Percentiles rank a stretch among this genome's conserved stretches.
Conservation (phyloP, 345 rosid genomes). For the Anacardium occidentale region DNA sequence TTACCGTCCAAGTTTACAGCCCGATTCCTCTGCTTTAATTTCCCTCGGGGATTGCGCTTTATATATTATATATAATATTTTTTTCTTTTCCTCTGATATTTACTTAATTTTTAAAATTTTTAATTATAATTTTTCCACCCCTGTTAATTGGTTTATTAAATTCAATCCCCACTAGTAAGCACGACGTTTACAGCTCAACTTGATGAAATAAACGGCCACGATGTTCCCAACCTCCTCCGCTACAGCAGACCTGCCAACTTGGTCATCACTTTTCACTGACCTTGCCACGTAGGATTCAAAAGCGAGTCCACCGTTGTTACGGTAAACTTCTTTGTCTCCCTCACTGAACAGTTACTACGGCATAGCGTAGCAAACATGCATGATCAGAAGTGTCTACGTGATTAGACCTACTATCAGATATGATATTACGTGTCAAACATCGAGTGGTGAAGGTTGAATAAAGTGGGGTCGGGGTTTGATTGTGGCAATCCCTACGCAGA, state of each 20-base stretch:
- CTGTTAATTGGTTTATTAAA: constrained; percentile 12
- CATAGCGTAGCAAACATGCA: neutral
- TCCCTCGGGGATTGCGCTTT: constrained; percentile 30
- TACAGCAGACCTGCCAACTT: constrained; percentile 24
- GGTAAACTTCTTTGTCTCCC: neutral
- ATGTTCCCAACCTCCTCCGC: constrained; percentile 27
- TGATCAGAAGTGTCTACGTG: neutral
- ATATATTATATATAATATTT: neutral
- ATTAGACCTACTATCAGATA: neutral
- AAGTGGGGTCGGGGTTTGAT: constrained; percentile 16
- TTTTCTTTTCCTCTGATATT: constrained; percentile 13
- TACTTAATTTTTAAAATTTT: neutral
- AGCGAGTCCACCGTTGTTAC: constrained; percentile 23
- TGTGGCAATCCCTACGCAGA: constrained; percentile 21
- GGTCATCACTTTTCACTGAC: constrained; percentile 19
- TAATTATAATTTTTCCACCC: neutral
- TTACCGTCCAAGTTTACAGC: constrained; percentile 40
- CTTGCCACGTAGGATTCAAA: constrained; percentile 25
- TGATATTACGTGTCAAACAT: constrained; percentile 28
- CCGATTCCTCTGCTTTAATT: constrained; percentile 43
- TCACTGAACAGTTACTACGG: too few relatives aligned
- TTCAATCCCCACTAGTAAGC: constrained; percentile 31
- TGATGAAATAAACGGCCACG: constrained; percentile 27
- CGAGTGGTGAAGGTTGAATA: constrained; percentile 12
- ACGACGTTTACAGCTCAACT: constrained; percentile 42